Percentiles rank a stretch among this genome's conserved stretches.
Conservation (phyloP, 2,329 filamentous ascomycete genomes). For the Cordyceps tenuipes region DNA sequence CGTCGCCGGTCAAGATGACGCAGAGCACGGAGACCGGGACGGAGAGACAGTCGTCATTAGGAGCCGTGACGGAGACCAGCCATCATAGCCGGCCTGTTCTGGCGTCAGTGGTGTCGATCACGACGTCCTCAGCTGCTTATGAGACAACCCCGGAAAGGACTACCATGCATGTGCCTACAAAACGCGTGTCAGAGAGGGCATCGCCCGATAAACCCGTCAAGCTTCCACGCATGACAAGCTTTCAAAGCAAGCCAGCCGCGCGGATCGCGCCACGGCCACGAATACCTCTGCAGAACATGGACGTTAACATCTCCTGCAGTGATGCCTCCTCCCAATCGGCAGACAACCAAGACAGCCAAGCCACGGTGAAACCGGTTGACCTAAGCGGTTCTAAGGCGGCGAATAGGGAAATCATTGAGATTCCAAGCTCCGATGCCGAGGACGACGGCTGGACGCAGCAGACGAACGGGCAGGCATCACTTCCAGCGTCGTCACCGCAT, state of each 20-base stretch:
- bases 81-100: not conserved
- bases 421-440: constrained; percentile 2
- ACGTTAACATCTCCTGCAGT: not conserved
- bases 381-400: too few species aligned
- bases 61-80: not conserved
- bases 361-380: not conserved
- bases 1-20: constrained; percentile 24
- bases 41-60: not conserved
- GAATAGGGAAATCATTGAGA: not conserved
- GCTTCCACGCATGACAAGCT: not conserved
- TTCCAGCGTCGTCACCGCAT: not conserved
- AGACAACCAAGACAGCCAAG: not conserved
- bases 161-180: not conserved
- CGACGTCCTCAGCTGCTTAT: not conserved
- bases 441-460: not conserved
- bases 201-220: not conserved
- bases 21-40: constrained; percentile 12
- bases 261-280: not conserved
- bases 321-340: not conserved
- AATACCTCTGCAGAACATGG: not conserved
- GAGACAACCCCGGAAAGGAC: not conserved
- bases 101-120: not conserved
- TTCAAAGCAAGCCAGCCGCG: not conserved
- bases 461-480: not conserved
- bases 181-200: not conserved